phyloP scores from a whole-genome alignment of 2,329 filamentous ascomycete genomes.

The Diaporthe batatas region DNA sequence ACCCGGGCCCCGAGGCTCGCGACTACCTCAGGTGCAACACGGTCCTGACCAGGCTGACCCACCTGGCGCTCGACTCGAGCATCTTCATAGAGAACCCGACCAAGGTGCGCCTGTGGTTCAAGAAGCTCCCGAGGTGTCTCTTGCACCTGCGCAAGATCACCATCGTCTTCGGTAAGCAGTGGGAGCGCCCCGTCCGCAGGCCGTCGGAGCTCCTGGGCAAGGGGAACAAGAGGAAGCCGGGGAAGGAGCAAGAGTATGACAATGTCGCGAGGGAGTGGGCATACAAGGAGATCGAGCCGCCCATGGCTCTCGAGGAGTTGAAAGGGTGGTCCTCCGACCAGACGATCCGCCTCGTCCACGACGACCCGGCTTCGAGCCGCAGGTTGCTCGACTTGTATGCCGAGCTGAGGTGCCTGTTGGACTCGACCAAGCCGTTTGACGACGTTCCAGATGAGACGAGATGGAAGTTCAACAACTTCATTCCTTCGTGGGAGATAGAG shows the following conservation, averaged over 20 bases:
- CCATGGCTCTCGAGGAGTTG: conserved; percentile 22
- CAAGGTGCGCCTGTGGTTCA: conserved; percentile 31
- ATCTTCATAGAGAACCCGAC: conserved; percentile 10
- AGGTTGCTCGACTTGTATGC: conserved; percentile 19
- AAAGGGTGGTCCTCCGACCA: not conserved
- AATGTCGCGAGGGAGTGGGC: conserved; percentile 7
- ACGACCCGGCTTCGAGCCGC: conserved; percentile 13
- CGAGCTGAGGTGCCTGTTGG: conserved; percentile 22
- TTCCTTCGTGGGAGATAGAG: conserved; percentile 17
- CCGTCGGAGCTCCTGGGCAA: not conserved
- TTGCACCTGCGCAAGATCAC: conserved; percentile 7
- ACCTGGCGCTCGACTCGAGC: conserved; percentile 27
- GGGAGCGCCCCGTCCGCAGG: not conserved
- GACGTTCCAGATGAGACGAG: conserved; percentile 18
- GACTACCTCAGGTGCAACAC: conserved; percentile 16
- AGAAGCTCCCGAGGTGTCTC: conserved; percentile 1
- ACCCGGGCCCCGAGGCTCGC: conserved; percentile 10
- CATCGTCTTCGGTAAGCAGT: conserved; percentile 22
- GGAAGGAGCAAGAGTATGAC: conserved; percentile 8
- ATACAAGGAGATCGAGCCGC: conserved; percentile 15
- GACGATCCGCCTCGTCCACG: conserved; percentile 1
- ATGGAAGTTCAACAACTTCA: conserved; percentile 25
- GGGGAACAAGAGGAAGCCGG: not conserved
- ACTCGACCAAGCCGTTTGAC: conserved; percentile 24
- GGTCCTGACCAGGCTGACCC: not conserved